Conservation (phyloP, 805 yeast genomes). For the Phaffomyces opuntiae region DNA sequence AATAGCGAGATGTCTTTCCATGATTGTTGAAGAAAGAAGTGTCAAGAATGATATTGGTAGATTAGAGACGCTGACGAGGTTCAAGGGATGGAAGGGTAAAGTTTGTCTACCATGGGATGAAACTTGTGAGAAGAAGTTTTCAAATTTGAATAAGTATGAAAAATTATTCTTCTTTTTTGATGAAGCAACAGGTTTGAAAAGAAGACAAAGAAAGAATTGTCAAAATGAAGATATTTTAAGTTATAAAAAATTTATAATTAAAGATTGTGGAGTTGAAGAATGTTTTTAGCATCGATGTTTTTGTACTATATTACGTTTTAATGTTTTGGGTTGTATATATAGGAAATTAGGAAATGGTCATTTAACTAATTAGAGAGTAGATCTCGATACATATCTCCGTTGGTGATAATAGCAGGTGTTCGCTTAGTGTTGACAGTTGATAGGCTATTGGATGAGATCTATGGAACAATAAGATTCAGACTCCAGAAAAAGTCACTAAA, state of each 20-base stretch:
- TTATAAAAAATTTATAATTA: conserved; percentile 5
- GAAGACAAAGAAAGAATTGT: conserved; percentile 1
- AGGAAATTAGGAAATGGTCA: too few relatives aligned
- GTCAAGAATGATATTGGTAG: background rate
- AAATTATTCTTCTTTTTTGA: conserved; percentile 7
- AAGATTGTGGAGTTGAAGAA: conserved; percentile 6
- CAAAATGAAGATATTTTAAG: background rate
- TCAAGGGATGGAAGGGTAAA: conserved; percentile 5
- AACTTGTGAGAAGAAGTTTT: conserved; percentile 1
- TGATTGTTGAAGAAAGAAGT: conserved; percentile 4
- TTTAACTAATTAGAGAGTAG: too few relatives aligned
- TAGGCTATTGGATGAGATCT: too few relatives aligned
- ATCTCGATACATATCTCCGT: too few relatives aligned
- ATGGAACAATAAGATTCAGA: too few relatives aligned
- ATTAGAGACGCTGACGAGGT: conserved; percentile 2
- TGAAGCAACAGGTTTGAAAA: conserved; percentile 2
- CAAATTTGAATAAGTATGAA: conserved; percentile 3
- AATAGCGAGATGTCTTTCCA: conserved; percentile 4
- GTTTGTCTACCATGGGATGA: conserved; percentile 9
- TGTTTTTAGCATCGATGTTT: background rate
- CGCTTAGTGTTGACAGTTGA: too few relatives aligned
- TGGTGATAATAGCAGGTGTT: too few relatives aligned
- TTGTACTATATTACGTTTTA: background rate
- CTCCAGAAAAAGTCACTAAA: too few relatives aligned
- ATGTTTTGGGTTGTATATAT: too few relatives aligned